These are phyloP conservation scores for Ophiostoma fasciatum DNA, from an alignment of 2,329 filamentous ascomycete species.

Conservation along the genomic window DNA sequence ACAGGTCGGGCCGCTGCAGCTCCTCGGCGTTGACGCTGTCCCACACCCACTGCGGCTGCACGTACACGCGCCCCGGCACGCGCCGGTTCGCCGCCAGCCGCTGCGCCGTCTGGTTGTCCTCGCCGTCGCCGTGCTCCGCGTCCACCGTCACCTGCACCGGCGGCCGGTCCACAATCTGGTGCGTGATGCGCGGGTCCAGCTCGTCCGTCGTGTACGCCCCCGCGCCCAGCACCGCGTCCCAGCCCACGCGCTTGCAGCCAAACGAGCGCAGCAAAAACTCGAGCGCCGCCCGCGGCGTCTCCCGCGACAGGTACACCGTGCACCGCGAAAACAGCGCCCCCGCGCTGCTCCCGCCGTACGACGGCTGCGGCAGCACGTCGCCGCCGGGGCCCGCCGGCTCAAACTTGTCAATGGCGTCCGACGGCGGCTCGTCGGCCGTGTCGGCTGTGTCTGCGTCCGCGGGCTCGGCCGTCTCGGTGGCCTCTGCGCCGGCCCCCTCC, in stretches of 20 bases:
- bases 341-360: slow-evolving; percentile 47
- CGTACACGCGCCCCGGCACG: slow-evolving; percentile 80
- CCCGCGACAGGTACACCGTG: slow-evolving; percentile 85
- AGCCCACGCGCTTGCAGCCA: slow-evolving; percentile 89
- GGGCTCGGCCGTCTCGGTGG: slow-evolving; percentile 28
- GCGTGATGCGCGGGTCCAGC: slow-evolving; percentile 75
- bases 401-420: slow-evolving; percentile 75
- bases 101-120: slow-evolving; percentile 48
- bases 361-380: slow-evolving; percentile 72
- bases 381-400: slow-evolving; percentile 71
- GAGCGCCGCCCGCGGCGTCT: slow-evolving; percentile 77
- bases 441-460: slow-evolving; percentile 24
- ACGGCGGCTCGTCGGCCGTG: slow-evolving; percentile 31
- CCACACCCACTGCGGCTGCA: slow-evolving; percentile 99
- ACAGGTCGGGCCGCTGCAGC: slow-evolving; percentile 71
- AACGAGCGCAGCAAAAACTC: slow-evolving; percentile 91
- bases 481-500: slow-evolving; percentile 17
- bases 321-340: slow-evolving; percentile 72
- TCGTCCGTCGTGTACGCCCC: slow-evolving; percentile 88
- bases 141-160: slow-evolving; percentile 46
- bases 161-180: slow-evolving; percentile 90
- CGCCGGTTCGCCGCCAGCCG: slow-evolving; percentile 49
- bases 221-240: slow-evolving; percentile 81
- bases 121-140: slow-evolving; percentile 28
- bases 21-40: slow-evolving; percentile 89